Evolutionary conservation across 2,329 filamentous ascomycete genomes (phyloP).

Genomic region (Botrytis paeoniae): DNA sequence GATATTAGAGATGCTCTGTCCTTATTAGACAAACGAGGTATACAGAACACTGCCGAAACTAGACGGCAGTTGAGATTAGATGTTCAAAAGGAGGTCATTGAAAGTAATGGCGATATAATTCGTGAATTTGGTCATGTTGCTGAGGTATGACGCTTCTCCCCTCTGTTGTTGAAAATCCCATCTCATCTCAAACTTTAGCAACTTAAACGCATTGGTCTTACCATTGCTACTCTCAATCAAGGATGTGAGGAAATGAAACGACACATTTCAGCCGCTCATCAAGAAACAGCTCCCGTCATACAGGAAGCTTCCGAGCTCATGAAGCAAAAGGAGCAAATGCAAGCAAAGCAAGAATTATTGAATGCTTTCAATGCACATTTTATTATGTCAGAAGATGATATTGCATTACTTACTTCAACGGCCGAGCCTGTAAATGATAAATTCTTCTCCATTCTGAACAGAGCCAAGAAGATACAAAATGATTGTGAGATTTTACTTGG

Average conservation of each 20-base stretch:
- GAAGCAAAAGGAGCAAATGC: slow-evolving; percentile 67
- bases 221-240: slow-evolving; percentile 73
- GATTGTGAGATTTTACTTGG: slow-evolving; percentile 89
- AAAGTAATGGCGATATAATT: slow-evolving; percentile 87
- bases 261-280: slow-evolving; percentile 72
- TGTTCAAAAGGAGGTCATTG: slow-evolving; percentile 87
- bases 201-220: slow-evolving; percentile 77
- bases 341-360: slow-evolving; percentile 76
- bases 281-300: slow-evolving; percentile 70
- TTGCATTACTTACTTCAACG: slow-evolving; percentile 70
- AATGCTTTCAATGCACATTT: slow-evolving; percentile 79
- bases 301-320: slow-evolving; percentile 74
- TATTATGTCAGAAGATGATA: slow-evolving; percentile 76
- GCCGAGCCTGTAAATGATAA: slow-evolving; percentile 79
- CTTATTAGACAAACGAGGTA: slow-evolving; percentile 68
- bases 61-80: slow-evolving; percentile 77
- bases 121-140: slow-evolving; percentile 85
- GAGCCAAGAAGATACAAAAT: slow-evolving; percentile 81
- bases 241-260: slow-evolving; percentile 77
- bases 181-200: slow-evolving; percentile 55
- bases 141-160: slow-evolving; percentile 56
- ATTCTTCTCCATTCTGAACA: slow-evolving; percentile 75
- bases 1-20: slow-evolving; percentile 84
- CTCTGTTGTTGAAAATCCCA: slow-evolving; percentile 3
- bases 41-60: slow-evolving; percentile 73